phyloP scores from a whole-genome alignment of 2,329 filamentous ascomycete species.

The Alternaria burnsii region DNA sequence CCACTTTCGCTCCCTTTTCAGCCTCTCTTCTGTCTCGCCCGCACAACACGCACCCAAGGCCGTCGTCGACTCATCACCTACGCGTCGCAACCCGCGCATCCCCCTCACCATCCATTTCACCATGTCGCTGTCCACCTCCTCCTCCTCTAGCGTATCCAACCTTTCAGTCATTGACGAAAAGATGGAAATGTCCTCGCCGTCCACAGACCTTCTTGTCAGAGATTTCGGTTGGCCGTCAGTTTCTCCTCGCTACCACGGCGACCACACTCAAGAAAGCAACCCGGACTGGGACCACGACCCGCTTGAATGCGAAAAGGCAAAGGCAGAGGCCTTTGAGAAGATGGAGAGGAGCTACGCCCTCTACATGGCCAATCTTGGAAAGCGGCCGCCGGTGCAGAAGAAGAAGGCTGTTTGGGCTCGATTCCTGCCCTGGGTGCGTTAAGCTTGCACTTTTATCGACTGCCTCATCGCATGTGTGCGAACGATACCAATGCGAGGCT shows the following conservation, averaged over 20 bases:
- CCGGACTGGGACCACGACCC: slow-evolving; percentile 37
- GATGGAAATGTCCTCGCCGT: slow-evolving; percentile 13
- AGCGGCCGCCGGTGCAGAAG: slow-evolving; percentile 21
- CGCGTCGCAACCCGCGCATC: slow-evolving; percentile 12
- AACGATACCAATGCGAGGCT: neutral
- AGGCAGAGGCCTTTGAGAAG: slow-evolving; percentile 33
- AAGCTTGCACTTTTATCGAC: neutral
- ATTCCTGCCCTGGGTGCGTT: slow-evolving; percentile 29
- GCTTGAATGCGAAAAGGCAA: slow-evolving; percentile 29
- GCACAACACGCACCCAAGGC: slow-evolving; percentile 3
- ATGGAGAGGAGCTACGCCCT: slow-evolving; percentile 35
- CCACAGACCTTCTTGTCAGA: slow-evolving; percentile 22
- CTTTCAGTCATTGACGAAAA: slow-evolving; percentile 25
- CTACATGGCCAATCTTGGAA: slow-evolving; percentile 33
- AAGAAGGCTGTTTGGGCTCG: slow-evolving; percentile 33
- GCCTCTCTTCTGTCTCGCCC: neutral
- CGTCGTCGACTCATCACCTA: slow-evolving; percentile 8
- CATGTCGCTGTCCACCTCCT: slow-evolving; percentile 18
- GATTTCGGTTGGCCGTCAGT: slow-evolving; percentile 36
- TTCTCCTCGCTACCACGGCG: slow-evolving; percentile 35
- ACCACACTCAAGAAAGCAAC: slow-evolving; percentile 39
- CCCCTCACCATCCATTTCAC: slow-evolving; percentile 1
- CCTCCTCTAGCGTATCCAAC: slow-evolving; percentile 17
- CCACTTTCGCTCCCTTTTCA: neutral
- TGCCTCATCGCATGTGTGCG: neutral